These are phyloP conservation scores for Stephanodiscus minutulus DNA, from an alignment of 108 stramenopile species.

Conservation along the genomic window DNA sequence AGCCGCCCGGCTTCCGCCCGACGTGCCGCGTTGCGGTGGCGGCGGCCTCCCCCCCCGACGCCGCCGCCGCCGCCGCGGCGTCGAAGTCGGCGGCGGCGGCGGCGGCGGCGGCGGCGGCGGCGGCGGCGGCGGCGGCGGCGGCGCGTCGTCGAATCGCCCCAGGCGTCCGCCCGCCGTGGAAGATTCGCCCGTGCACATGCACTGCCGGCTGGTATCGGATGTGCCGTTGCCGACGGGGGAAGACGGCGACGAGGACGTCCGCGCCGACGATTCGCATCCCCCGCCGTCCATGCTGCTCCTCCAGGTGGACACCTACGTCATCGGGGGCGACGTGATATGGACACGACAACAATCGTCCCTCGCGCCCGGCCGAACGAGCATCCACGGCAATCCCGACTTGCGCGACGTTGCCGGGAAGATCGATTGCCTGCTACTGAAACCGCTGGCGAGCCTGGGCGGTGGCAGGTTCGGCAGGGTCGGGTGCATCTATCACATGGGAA, in stretches of 20 bases:
- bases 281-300: slow-evolving; percentile 24
- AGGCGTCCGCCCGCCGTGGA: slow-evolving; percentile 28
- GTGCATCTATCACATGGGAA: slow-evolving; percentile 26
- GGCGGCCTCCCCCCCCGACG: too few species aligned
- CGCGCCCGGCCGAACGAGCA: slow-evolving; percentile 1
- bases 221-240: neutral
- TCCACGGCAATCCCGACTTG: slow-evolving; percentile 30
- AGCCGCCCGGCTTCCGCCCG: too few species aligned
- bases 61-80: neutral
- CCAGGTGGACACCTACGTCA: slow-evolving; percentile 37
- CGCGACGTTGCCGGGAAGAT: slow-evolving; percentile 18
- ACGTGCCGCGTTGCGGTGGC: too few species aligned
- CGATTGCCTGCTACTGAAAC: slow-evolving; percentile 25
- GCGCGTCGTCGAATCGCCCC: neutral
- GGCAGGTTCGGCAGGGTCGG: slow-evolving; percentile 20
- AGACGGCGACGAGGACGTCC: neutral
- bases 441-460: slow-evolving; percentile 23
- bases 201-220: slow-evolving; percentile 28
- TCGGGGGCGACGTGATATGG: slow-evolving; percentile 9
- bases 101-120: neutral
- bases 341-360: neutral
- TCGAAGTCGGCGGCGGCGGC: neutral
- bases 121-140: neutral
- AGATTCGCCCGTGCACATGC: slow-evolving; percentile 36
- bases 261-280: neutral